Percentiles rank a stretch among this genome's conserved stretches.
phyloP scores from a whole-genome alignment of 2,329 filamentous ascomycete species.

The Lecanoromycetidae sp. region DNA sequence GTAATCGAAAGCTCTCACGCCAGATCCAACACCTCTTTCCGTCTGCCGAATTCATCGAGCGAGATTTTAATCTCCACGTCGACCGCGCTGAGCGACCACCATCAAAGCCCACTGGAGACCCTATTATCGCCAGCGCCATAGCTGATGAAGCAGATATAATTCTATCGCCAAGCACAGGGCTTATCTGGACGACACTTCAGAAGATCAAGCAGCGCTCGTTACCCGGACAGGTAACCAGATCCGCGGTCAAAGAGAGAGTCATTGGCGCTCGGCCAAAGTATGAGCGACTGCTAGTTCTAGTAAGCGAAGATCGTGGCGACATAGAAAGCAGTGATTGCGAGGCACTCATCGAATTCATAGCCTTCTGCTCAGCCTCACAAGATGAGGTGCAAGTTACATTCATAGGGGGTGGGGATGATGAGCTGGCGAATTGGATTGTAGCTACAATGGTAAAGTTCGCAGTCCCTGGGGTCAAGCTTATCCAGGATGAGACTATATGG shows the following conservation, averaged over 20 bases:
- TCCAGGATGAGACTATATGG: constrained; percentile 52
- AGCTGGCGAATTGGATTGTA: constrained; percentile 44
- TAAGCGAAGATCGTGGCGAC: constrained; percentile 36
- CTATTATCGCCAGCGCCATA: constrained; percentile 1
- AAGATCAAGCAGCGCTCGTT: constrained; percentile 59
- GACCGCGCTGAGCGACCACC: background rate
- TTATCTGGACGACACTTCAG: constrained; percentile 60
- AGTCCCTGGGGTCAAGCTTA: constrained; percentile 24
- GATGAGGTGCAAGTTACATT: constrained; percentile 29
- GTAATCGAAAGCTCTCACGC: constrained; percentile 38
- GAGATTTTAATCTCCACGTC: constrained; percentile 38
- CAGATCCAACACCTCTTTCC: constrained; percentile 40
- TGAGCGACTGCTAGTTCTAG: constrained; percentile 54
- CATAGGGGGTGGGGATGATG: constrained; percentile 28
- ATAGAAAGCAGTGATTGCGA: constrained; percentile 24
- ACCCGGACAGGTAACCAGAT: constrained; percentile 43
- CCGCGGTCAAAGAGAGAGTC: constrained; percentile 45
- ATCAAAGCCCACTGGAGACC: constrained; percentile 21
- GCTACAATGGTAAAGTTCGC: constrained; percentile 40
- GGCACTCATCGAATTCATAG: constrained; percentile 25
- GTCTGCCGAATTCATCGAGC: constrained; percentile 44
- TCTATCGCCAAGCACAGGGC: constrained; percentile 54
- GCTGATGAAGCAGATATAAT: constrained; percentile 58
- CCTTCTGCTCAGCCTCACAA: constrained; percentile 22
- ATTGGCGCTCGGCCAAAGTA: constrained; percentile 46